A percentile compares a stretch with the other conserved stretches of the same genome.
Evolutionary conservation across 108 stramenopile species (phyloP).

Genomic region (Stephanodiscus minutulus): DNA sequence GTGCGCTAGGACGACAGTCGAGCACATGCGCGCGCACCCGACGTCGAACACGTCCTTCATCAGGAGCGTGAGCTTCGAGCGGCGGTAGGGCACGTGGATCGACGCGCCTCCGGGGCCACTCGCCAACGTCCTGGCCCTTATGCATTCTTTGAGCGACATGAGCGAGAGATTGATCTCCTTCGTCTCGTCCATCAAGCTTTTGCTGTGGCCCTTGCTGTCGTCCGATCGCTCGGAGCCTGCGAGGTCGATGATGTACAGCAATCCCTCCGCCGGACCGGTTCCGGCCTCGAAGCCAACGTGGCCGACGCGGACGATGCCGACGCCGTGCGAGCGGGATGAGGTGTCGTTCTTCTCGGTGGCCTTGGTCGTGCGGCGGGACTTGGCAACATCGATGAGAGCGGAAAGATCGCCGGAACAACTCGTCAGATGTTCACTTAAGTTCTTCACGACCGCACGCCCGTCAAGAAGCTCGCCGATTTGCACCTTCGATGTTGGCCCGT

Average conservation of each 20-base stretch:
- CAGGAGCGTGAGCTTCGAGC: constrained; percentile 26
- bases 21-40: constrained; percentile 21
- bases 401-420: constrained; percentile 67
- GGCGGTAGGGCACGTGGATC: constrained; percentile 45
- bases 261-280: constrained; percentile 69
- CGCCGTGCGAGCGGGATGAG: constrained; percentile 92
- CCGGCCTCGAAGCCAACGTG: constrained; percentile 77
- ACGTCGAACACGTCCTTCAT: constrained; percentile 41
- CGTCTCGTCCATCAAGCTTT: constrained; percentile 89
- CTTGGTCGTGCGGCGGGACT: constrained; percentile 81
- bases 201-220: constrained; percentile 74
- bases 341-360: constrained; percentile 93
- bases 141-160: constrained; percentile 92
- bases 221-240: constrained; percentile 91
- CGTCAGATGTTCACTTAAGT: constrained; percentile 68
- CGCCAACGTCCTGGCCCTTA: constrained; percentile 81
- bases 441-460: constrained; percentile 74
- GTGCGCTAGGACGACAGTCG: constrained; percentile 28
- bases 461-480: constrained; percentile 87
- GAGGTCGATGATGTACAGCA: constrained; percentile 92
- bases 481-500: constrained; percentile 49
- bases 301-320: constrained; percentile 90
- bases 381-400: constrained; percentile 73
- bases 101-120: constrained; percentile 15
- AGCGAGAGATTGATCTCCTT: constrained; percentile 95